Conservation (phyloP, 73 alveolate species). For the Tetrahymena malaccensis region DNA sequence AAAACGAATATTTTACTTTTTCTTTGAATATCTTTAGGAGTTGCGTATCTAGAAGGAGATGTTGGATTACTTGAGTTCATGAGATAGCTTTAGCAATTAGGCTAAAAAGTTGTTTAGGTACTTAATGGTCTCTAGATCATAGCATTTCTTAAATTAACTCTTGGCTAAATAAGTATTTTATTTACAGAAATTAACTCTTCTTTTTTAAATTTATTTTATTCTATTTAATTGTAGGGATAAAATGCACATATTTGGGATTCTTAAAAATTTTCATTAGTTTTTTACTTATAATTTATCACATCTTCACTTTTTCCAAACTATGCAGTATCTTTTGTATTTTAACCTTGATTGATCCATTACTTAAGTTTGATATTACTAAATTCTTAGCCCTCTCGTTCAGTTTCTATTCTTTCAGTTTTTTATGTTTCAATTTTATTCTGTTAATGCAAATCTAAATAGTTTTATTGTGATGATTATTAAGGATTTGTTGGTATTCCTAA, state of each 20-base stretch:
- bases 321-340: not conserved
- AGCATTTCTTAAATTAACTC: not conserved
- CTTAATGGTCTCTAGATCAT: not conserved
- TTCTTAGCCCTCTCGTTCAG: not conserved
- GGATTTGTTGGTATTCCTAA: not conserved
- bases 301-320: not conserved
- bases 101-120: not conserved
- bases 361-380: not conserved
- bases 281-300: not conserved
- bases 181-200: not conserved
- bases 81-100: not conserved
- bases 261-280: not conserved
- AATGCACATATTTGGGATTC: not conserved
- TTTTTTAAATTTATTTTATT: not conserved
- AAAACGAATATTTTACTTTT: not conserved
- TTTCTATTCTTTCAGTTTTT: not conserved
- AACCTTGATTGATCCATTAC: not conserved
- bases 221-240: not conserved
- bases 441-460: not conserved
- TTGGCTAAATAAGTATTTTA: not conserved
- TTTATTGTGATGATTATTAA: not conserved
- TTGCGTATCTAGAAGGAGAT: not conserved
- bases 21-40: not conserved
- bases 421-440: not conserved
- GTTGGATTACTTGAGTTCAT: not conserved